Evolutionary conservation across 306 rosid species (phyloP), one percentile per base, ranked within the genome.

Genomic region (Sicyos baderoa): DNA sequence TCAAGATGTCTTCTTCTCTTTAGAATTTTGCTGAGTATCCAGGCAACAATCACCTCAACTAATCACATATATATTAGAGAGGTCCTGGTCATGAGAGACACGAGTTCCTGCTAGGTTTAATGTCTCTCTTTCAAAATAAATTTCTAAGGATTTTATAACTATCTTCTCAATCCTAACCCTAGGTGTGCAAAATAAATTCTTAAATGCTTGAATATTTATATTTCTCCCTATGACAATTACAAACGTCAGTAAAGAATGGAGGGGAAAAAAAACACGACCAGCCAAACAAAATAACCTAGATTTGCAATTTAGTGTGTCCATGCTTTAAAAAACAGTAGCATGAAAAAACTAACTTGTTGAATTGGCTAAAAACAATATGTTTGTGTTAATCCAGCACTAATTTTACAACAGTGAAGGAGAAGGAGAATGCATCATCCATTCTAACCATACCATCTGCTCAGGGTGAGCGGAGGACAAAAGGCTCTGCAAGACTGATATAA

Each of bases 401-500:
- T 44, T 56, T 61, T 37, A 65, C 57, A 68, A 72, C 65, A 57
- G 58, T 68, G n/a, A 21, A 54, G 49, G 68, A 25, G 27, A 73
- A 74, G 60, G 22, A 50, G 59, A 54, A 2, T 6, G 23, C 19
- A 49, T 10, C 27, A 52, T 9, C 64, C 51, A 56, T 56, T 67
- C 19, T 42, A 60, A 63, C 75, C 79, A 51, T 86, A 92, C 96
- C 95, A 92, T 86, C 70, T 87, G 82, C 72, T 84, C 93, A 29
- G 95, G 89, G 78, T 83, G 84, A 72, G 79, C 68, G 56, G 86
- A 78, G 59, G 91, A 85, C 58, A 87, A 68, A 73, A 86, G 93
- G 54, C 74, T 80, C 76, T 89, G 79, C 68, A 89, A 71, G 68
- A 84, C 73, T 21, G 75, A 82, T 76, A 92, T 71, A 75, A 88